Conservation (phyloP, 768 basidiomycete genomes). For the Hirschioporus abietinus region DNA sequence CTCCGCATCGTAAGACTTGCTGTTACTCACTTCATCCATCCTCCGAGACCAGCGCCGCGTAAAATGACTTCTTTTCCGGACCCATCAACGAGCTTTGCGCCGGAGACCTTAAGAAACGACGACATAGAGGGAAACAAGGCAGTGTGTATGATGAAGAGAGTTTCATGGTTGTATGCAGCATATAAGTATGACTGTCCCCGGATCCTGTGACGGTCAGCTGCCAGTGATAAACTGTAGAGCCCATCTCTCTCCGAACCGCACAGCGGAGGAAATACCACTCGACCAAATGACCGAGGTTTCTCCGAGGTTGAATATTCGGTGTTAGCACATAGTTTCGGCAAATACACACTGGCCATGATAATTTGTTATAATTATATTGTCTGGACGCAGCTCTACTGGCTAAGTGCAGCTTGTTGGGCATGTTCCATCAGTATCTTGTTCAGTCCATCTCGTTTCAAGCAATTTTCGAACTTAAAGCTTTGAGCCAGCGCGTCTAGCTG, state of each 20-base stretch:
- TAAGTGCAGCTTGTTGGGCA: conserved; percentile 5
- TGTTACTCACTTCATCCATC: conserved; percentile 34
- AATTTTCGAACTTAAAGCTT: conserved; percentile 38
- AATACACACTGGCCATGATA: neutral
- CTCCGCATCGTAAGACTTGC: conserved; percentile 5
- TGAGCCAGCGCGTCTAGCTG: conserved; percentile 36
- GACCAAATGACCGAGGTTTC: neutral
- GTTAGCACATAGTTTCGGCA: neutral
- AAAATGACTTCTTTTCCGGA: conserved; percentile 23
- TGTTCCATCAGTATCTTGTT: conserved; percentile 17
- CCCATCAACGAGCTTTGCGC: conserved; percentile 25
- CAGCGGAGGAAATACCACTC: neutral
- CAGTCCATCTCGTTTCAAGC: conserved; percentile 25
- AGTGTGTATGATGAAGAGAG: neutral
- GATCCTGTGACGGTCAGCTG: neutral
- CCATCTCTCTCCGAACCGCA: neutral
- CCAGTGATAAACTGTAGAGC: neutral
- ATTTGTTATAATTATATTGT: neutral
- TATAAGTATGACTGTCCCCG: neutral
- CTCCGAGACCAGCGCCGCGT: conserved; percentile 33
- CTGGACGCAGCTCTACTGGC: neutral
- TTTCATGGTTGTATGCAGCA: neutral
- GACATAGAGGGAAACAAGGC: neutral
- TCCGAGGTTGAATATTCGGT: neutral
- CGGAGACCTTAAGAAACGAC: conserved; percentile 19